Conservation (phyloP, 352 stramenopile species). For the Globisporangium megalacanthum region DNA sequence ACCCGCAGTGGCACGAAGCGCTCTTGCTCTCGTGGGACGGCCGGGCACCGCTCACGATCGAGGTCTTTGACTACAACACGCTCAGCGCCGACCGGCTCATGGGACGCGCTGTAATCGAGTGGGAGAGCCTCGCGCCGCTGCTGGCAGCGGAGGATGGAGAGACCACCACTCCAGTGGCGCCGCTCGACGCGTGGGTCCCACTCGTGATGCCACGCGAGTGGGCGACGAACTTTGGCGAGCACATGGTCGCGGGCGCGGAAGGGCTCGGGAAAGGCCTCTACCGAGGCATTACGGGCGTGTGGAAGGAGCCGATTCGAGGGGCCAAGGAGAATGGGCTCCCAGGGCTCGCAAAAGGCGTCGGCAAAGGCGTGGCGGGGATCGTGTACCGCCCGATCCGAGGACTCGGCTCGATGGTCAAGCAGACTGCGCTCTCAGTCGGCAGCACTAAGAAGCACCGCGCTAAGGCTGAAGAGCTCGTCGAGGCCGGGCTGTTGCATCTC, state of each 20-base stretch:
- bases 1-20: slow-evolving; percentile 61
- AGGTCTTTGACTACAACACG: slow-evolving; percentile 74
- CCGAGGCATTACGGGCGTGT: slow-evolving; percentile 65
- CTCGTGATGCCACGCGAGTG: slow-evolving; percentile 63
- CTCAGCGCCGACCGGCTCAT: slow-evolving; percentile 58
- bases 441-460: slow-evolving; percentile 43
- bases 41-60: slow-evolving; percentile 47
- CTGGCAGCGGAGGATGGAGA: slow-evolving; percentile 4
- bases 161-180: not conserved
- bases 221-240: slow-evolving; percentile 72
- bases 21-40: slow-evolving; percentile 81
- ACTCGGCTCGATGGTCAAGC: slow-evolving; percentile 70
- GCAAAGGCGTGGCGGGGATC: slow-evolving; percentile 58
- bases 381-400: slow-evolving; percentile 71
- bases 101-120: slow-evolving; percentile 48
- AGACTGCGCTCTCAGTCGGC: slow-evolving; percentile 62
- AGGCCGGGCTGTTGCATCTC: slow-evolving; percentile 51
- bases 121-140: slow-evolving; percentile 32
- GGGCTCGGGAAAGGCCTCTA: slow-evolving; percentile 65
- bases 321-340: slow-evolving; percentile 65
- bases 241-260: slow-evolving; percentile 74
- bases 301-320: slow-evolving; percentile 75
- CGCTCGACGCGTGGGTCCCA: slow-evolving; percentile 46
- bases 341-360: slow-evolving; percentile 70
- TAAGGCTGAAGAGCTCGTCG: slow-evolving; percentile 44